These are phyloP conservation scores for Phytophthora boehmeriae DNA, from an alignment of 352 stramenopile genomes.

Conservation along the genomic window DNA sequence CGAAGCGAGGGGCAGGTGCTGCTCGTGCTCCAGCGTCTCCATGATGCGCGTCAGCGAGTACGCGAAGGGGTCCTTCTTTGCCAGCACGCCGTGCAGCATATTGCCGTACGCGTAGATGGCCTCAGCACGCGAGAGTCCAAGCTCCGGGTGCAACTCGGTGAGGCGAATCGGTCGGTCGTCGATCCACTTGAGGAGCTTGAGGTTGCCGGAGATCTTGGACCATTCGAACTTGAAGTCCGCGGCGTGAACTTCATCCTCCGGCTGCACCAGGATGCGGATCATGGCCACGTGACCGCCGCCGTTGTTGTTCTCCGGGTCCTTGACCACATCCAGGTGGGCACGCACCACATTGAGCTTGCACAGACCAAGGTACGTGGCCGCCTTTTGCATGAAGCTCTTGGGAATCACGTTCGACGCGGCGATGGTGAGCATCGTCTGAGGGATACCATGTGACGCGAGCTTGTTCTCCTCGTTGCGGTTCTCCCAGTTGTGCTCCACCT, in stretches of 20 bases:
- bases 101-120: constrained; percentile 96
- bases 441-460: constrained; percentile 46
- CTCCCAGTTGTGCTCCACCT: constrained; percentile 88
- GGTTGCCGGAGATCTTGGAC: constrained; percentile 84
- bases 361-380: constrained; percentile 89
- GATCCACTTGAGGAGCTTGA: constrained; percentile 91
- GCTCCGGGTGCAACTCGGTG: constrained; percentile 84
- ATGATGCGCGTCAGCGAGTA: constrained; percentile 96
- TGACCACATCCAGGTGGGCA: constrained; percentile 95
- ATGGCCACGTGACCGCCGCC: constrained; percentile 72
- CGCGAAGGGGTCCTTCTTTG: constrained; percentile 93
- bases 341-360: constrained; percentile 95
- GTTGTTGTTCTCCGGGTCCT: constrained; percentile 68
- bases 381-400: constrained; percentile 84
- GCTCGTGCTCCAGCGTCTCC: constrained; percentile 91
- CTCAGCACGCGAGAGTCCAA: constrained; percentile 93
- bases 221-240: constrained; percentile 72
- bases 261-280: constrained; percentile 85
- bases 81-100: constrained; percentile 95
- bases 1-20: constrained; percentile 91
- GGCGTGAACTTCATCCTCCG: constrained; percentile 52
- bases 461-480: constrained; percentile 85
- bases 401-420: constrained; percentile 83
- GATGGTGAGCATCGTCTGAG: constrained; percentile 88
- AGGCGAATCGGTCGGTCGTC: constrained; percentile 81